A percentile compares a stretch with the other conserved stretches of the same genome.
Evolutionary conservation across 1,284 basidiomycete genomes (phyloP).

Genomic region (Trichosporon coremiiforme): DNA sequence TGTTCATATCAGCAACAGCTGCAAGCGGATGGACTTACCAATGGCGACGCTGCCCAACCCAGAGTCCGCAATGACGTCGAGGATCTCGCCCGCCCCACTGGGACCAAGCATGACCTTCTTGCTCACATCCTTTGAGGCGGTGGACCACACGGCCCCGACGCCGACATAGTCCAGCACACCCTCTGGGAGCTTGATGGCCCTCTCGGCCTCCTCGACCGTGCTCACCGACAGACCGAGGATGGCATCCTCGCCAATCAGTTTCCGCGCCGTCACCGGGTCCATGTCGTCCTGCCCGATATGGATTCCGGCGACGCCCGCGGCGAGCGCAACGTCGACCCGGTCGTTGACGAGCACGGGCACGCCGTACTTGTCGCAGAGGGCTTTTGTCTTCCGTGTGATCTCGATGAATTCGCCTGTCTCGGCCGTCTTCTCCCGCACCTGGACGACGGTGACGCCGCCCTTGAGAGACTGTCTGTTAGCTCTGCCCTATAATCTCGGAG

Average conservation of each 20-base stretch:
- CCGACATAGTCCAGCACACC: constrained; percentile 76
- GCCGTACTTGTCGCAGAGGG: constrained; percentile 74
- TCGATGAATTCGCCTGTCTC: constrained; percentile 84
- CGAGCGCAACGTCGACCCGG: constrained; percentile 81
- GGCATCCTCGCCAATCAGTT: constrained; percentile 68
- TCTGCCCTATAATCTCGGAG: no score
- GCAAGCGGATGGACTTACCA: constrained; percentile 60
- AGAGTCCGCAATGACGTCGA: constrained; percentile 64
- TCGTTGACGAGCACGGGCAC: constrained; percentile 92
- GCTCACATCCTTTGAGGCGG: constrained; percentile 69
- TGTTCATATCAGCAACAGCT: background rate
- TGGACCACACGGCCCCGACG: constrained; percentile 76
- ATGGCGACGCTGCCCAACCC: constrained; percentile 75
- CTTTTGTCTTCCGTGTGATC: constrained; percentile 71
- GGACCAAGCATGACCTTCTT: constrained; percentile 63
- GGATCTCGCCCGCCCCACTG: constrained; percentile 66
- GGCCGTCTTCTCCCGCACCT: constrained; percentile 79
- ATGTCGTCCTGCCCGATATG: constrained; percentile 93
- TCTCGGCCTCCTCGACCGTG: constrained; percentile 65
- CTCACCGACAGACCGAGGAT: constrained; percentile 84
- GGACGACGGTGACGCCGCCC: constrained; percentile 86
- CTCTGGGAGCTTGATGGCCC: constrained; percentile 54
- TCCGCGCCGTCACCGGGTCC: constrained; percentile 69
- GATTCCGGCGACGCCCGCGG: constrained; percentile 73
- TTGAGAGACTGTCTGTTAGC: constrained; percentile 61